Evolutionary conservation across 371 early-diverging fungal genomes (phyloP).

Genomic region (Cokeromyces recurvatus): DNA sequence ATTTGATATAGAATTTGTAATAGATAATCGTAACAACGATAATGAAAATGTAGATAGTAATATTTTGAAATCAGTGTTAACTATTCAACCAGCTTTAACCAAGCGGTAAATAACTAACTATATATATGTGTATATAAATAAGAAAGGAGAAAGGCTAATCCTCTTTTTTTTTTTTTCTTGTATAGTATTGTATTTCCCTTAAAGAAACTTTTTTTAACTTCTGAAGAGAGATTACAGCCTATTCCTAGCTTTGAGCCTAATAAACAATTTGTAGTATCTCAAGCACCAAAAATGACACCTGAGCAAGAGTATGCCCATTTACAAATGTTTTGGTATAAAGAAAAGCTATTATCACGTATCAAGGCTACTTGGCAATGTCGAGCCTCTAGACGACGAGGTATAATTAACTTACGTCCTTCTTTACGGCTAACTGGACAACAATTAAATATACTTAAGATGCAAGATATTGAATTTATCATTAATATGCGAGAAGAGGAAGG

Average conservation of each 20-base stretch:
- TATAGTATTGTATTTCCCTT: constrained; percentile 66
- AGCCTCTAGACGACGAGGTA: constrained; percentile 50
- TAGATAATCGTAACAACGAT: constrained; percentile 38
- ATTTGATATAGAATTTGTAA: constrained; percentile 61
- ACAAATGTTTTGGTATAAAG: constrained; percentile 79
- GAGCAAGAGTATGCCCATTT: constrained; percentile 62
- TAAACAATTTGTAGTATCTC: constrained; percentile 77
- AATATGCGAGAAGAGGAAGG: constrained; percentile 28
- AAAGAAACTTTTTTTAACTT: constrained; percentile 56
- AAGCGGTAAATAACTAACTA: too few species aligned
- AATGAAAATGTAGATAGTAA: not conserved
- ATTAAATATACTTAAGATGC: constrained; percentile 54
- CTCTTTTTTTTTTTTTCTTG: too few species aligned
- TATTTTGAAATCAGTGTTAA: constrained; percentile 1
- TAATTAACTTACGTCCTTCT: constrained; percentile 48
- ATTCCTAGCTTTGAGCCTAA: constrained; percentile 70
- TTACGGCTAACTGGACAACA: constrained; percentile 52
- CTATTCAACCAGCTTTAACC: constrained; percentile 36
- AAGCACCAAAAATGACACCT: constrained; percentile 43
- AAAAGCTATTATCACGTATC: constrained; percentile 55
- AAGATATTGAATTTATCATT: constrained; percentile 59
- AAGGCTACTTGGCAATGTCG: constrained; percentile 51
- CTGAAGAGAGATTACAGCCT: constrained; percentile 46
- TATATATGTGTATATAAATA: too few species aligned
- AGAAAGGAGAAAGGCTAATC: too few species aligned